Percentiles rank a stretch among this genome's conserved stretches.
phyloP scores from a whole-genome alignment of 2,329 filamentous ascomycete genomes.

The Akanthomyces uredinophilus region DNA sequence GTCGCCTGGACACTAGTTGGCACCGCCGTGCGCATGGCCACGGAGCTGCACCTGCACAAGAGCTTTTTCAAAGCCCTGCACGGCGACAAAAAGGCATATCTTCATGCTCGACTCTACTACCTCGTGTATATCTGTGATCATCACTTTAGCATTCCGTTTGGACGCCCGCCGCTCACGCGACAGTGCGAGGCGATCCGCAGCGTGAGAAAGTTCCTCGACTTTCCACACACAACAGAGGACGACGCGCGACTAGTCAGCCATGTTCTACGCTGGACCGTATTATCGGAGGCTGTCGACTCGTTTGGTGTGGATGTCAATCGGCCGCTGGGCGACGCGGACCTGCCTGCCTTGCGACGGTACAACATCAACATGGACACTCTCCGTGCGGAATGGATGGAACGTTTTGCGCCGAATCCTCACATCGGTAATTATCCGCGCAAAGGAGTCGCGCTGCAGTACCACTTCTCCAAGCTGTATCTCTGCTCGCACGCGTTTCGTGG shows the following conservation, averaged over 20 bases:
- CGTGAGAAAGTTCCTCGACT: constrained; percentile 25
- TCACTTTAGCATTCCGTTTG: constrained; percentile 30
- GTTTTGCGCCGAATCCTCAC: constrained; percentile 8
- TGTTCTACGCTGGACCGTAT: constrained; percentile 16
- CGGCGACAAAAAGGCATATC: constrained; percentile 43
- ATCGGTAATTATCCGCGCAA: constrained; percentile 17
- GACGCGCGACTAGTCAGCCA: constrained; percentile 21
- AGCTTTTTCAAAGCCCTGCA: constrained; percentile 44
- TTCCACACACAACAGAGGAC: constrained; percentile 19
- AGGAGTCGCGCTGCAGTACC: constrained; percentile 16
- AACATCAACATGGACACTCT: constrained; percentile 16
- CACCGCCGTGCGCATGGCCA: constrained; percentile 52
- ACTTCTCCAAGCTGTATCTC: constrained; percentile 17
- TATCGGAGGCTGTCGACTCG: constrained; percentile 15
- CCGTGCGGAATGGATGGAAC: constrained; percentile 13
- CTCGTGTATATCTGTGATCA: constrained; percentile 29
- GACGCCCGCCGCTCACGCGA: constrained; percentile 27
- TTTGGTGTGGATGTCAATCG: constrained; percentile 15
- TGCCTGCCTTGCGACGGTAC: constrained; percentile 14
- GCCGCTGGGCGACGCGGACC: constrained; percentile 13
- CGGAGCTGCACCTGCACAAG: constrained; percentile 50
- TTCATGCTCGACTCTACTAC: constrained; percentile 56
- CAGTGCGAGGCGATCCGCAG: constrained; percentile 18
- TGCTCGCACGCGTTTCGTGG: constrained; percentile 16
- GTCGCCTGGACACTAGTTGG: constrained; percentile 57